Conservation (phyloP, 345 rosid genomes). For the Lumnitzera racemosa region DNA sequence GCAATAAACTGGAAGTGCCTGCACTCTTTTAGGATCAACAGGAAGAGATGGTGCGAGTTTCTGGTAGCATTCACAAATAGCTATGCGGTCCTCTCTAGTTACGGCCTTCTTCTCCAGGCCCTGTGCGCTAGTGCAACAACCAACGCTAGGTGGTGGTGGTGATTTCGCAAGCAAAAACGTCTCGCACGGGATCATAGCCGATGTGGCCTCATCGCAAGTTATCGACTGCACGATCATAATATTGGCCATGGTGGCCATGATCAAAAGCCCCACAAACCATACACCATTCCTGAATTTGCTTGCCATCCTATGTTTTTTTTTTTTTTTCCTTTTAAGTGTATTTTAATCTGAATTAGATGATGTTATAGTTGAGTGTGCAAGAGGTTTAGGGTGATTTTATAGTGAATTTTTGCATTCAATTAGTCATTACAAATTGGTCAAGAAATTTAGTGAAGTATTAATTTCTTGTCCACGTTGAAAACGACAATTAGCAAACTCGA, state of each 20-base stretch:
- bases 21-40: conserved; percentile 4
- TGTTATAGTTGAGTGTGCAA: no score
- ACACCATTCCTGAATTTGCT: background rate
- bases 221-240: background rate
- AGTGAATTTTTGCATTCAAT: no score
- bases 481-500: no score
- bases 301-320: background rate
- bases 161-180: background rate
- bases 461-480: no score
- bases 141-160: conserved; percentile 2
- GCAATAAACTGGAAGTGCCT: background rate
- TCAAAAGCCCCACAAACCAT: background rate
- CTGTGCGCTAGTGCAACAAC: background rate
- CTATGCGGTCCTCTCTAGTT: background rate
- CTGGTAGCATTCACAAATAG: conserved; percentile 5
- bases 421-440: no score
- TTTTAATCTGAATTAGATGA: no score
- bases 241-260: background rate
- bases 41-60: background rate
- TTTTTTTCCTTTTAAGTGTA: no score
- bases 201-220: background rate
- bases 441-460: no score
- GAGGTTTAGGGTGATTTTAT: no score
- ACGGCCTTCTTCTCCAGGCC: background rate
- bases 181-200: background rate